Evolutionary conservation across 192 early-diverging fungal genomes (phyloP).

Genomic region (Coemansia erecta): DNA sequence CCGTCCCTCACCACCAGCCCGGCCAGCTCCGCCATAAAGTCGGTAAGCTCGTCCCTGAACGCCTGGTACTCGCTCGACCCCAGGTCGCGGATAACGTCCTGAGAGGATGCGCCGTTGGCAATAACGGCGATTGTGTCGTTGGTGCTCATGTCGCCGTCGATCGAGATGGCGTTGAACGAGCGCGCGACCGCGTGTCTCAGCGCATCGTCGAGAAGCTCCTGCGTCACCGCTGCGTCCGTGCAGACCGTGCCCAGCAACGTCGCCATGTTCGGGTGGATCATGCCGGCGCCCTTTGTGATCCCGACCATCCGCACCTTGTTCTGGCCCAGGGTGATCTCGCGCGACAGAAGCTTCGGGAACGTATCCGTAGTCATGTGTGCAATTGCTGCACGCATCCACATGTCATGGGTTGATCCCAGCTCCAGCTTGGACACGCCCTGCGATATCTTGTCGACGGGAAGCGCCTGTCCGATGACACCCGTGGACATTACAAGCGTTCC

Average conservation of each 20-base stretch:
- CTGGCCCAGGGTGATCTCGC: slow-evolving; percentile 50
- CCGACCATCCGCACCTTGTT: slow-evolving; percentile 78
- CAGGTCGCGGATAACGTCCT: slow-evolving; percentile 14
- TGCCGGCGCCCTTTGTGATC: slow-evolving; percentile 95
- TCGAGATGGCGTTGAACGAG: slow-evolving; percentile 92
- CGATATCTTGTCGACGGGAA: slow-evolving; percentile 81
- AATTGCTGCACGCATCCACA: slow-evolving; percentile 78
- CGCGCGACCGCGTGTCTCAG: slow-evolving; percentile 79
- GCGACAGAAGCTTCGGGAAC: slow-evolving; percentile 87
- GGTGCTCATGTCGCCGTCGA: slow-evolving; percentile 97
- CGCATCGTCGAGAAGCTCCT: slow-evolving; percentile 66
- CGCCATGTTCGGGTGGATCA: slow-evolving; percentile 99
- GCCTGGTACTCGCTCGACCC: slow-evolving; percentile 57
- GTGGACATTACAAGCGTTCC: slow-evolving; percentile 89
- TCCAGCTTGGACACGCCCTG: slow-evolving; percentile 56
- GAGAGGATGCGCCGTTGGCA: slow-evolving; percentile 72
- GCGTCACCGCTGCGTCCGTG: slow-evolving; percentile 75
- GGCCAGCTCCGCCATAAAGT: slow-evolving; percentile 85
- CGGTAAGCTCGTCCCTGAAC: slow-evolving; percentile 73
- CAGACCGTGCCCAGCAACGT: slow-evolving; percentile 85
- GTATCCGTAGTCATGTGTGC: slow-evolving; percentile 98
- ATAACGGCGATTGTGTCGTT: slow-evolving; percentile 91
- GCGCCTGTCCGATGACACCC: slow-evolving; percentile 91
- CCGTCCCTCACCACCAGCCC: slow-evolving; percentile 92
- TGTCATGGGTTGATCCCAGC: slow-evolving; percentile 59